These are phyloP conservation scores for Colletotrichum cuscutae DNA, from an alignment of 2,329 filamentous ascomycete species.

Conservation along the genomic window DNA sequence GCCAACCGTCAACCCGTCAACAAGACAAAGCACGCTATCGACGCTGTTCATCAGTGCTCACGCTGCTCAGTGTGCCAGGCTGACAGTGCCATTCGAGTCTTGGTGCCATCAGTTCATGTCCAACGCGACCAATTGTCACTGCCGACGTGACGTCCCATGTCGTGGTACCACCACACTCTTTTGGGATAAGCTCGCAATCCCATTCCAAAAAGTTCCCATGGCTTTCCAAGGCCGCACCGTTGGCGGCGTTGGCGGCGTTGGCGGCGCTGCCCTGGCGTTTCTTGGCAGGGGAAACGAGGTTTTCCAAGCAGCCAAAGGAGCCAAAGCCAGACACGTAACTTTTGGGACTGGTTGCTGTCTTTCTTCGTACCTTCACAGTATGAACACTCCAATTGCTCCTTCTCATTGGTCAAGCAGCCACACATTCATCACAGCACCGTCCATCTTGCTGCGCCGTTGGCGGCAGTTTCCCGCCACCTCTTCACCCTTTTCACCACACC, in stretches of 20 bases:
- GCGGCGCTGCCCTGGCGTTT: neutral
- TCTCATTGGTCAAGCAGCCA: neutral
- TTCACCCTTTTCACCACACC: neutral
- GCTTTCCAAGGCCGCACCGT: constrained; percentile 25
- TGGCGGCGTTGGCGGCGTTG: constrained; percentile 21
- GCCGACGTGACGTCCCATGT: constrained; percentile 13
- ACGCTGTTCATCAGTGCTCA: constrained; percentile 7
- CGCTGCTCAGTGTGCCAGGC: no score
- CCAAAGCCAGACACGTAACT: neutral
- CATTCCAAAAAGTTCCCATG: constrained; percentile 9
- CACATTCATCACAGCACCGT: neutral
- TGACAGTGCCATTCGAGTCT: neutral
- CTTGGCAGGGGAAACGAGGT: constrained; percentile 26
- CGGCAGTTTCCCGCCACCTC: neutral
- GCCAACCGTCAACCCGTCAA: constrained; percentile 5
- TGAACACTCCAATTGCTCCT: neutral
- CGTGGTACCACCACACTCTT: constrained; percentile 16
- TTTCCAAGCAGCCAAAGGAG: neutral
- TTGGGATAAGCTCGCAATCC: constrained; percentile 14
- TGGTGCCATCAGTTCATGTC: neutral
- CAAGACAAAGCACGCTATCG: neutral
- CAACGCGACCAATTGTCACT: constrained; percentile 17
- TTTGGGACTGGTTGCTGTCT: neutral
- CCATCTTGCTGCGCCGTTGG: neutral
- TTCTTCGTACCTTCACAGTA: neutral